Evolutionary conservation across 2,329 filamentous ascomycete genomes (phyloP).

Genomic region (Colletotrichum tropicicola): DNA sequence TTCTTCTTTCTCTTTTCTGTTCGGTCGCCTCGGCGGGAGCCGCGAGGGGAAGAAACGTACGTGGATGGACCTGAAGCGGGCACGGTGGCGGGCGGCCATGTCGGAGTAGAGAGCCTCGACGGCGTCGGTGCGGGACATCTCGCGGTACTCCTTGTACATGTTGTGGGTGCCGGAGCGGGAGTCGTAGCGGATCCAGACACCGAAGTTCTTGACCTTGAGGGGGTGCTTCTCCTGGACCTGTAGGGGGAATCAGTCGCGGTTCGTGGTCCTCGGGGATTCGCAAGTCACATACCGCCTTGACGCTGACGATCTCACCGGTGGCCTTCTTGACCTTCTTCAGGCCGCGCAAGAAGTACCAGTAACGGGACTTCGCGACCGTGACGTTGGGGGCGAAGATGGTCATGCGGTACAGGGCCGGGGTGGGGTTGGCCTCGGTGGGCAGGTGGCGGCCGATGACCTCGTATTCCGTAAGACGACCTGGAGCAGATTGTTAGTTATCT

Average conservation of each 20-base stretch:
- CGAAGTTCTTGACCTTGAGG: slow-evolving; percentile 99
- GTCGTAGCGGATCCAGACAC: slow-evolving; percentile 99
- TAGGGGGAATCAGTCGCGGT: background rate
- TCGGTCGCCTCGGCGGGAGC: background rate
- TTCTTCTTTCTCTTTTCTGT: no score
- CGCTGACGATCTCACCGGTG: slow-evolving; percentile 97
- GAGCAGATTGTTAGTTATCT: slow-evolving; percentile 40
- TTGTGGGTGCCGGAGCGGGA: slow-evolving; percentile 99
- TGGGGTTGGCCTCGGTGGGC: slow-evolving; percentile 96
- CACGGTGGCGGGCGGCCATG: slow-evolving; percentile 98
- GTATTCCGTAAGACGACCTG: slow-evolving; percentile 99
- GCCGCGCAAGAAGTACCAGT: slow-evolving; percentile 99
- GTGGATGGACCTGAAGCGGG: slow-evolving; percentile 98
- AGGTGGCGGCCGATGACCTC: slow-evolving; percentile 99
- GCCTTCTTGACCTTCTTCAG: slow-evolving; percentile 99
- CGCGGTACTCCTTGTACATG: slow-evolving; percentile 99
- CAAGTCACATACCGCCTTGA: slow-evolving; percentile 84
- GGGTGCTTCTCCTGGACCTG: slow-evolving; percentile 98
- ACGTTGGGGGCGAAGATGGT: slow-evolving; percentile 98
- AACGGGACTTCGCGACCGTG: slow-evolving; percentile 99
- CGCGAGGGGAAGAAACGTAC: slow-evolving; percentile 64
- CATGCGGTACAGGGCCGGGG: slow-evolving; percentile 99
- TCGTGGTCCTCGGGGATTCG: background rate
- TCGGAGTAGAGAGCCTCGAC: slow-evolving; percentile 98
- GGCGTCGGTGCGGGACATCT: slow-evolving; percentile 95